Percentiles rank a stretch among this genome's conserved stretches.
Evolutionary conservation across 352 stramenopile species (phyloP).

Genomic region (Phytopythium oedochilum): DNA sequence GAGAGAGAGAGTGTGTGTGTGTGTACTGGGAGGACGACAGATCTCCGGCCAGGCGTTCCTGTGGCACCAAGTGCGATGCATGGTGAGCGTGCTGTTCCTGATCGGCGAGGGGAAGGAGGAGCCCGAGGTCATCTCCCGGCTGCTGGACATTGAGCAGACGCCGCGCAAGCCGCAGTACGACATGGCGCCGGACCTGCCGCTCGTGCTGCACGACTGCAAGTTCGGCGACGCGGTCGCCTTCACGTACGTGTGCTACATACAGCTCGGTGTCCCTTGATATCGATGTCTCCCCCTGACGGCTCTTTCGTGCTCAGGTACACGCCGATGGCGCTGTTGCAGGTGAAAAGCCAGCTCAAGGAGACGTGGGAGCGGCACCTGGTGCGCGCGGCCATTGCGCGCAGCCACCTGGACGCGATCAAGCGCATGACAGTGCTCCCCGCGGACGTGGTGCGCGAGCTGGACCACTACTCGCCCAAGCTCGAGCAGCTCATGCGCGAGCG

Average conservation of each 20-base stretch:
- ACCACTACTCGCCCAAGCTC: constrained; percentile 69
- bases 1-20: neutral
- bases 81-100: constrained; percentile 96
- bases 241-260: constrained; percentile 18
- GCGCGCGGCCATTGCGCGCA: constrained; percentile 67
- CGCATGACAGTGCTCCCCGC: constrained; percentile 33
- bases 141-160: constrained; percentile 92
- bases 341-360: constrained; percentile 71
- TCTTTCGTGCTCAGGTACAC: too few species aligned
- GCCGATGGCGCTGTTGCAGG: constrained; percentile 66
- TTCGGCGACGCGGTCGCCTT: constrained; percentile 86
- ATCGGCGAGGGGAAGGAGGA: constrained; percentile 91
- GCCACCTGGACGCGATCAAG: constrained; percentile 61
- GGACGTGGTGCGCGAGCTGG: constrained; percentile 52
- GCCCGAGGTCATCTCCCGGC: constrained; percentile 79
- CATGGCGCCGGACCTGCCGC: constrained; percentile 92
- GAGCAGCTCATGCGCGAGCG: constrained; percentile 72
- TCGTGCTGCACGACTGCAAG: constrained; percentile 97
- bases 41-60: constrained; percentile 95
- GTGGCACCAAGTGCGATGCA: constrained; percentile 99
- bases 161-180: constrained; percentile 91
- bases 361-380: constrained; percentile 84
- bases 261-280: constrained; percentile 14
- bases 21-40: constrained; percentile 9
- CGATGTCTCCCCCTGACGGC: too few species aligned